Base-by-base conservation (phyloP, 2,329 filamentous ascomycete genomes). In the Trichoderma sp. region DNA sequence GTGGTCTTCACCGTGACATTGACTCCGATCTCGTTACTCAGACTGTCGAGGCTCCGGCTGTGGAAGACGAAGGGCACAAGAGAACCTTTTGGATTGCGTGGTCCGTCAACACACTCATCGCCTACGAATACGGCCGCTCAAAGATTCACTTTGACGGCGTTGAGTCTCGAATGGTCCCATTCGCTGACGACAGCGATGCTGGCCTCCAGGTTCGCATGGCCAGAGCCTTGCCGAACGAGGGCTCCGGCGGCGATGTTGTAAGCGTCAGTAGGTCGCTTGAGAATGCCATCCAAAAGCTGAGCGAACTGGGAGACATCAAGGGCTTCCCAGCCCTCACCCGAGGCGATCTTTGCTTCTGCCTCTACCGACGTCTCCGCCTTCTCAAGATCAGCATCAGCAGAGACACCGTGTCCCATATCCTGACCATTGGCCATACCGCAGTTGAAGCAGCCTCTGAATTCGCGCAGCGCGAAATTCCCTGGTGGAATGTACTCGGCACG, bases 71-170 rank as follows among this genome's bases (percentile, higher is more conserved):
- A 8, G 57, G 71, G 2, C 57, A 68, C 14, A 68, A 59, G 56
- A 58, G 72, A 4, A 65, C 70, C 37, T 72, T 68, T 56, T 71
- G 68, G 70, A 35, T 68, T 19, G 72, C 72, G n/a, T 58, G 72
- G 35, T 72, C 61, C 43, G 43, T 73, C 14, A 72, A 72, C 43
- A 57, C 62, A 19, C 53, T 73, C 16, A 56, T 72, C 60, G 53
- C 69, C n/a, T 57, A 67, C 43, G 72, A 73, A 35, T 73, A 72
- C 49, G 71, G 72, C 43, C 57, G 65, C 24, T 55, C 35, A 62
- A 49, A 61, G 40, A 56, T 55, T 56, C 8, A 47, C 14, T 27
- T 68, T 72, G n/a, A 57, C n/a, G 47, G 47, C 33, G 14, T 53
- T n/a, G 64, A 19, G n/a, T 49, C 47, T 37, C 33, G 27, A 11